Conservation (phyloP, 2,329 filamentous ascomycete genomes). For the Sporothrix schenckii region DNA sequence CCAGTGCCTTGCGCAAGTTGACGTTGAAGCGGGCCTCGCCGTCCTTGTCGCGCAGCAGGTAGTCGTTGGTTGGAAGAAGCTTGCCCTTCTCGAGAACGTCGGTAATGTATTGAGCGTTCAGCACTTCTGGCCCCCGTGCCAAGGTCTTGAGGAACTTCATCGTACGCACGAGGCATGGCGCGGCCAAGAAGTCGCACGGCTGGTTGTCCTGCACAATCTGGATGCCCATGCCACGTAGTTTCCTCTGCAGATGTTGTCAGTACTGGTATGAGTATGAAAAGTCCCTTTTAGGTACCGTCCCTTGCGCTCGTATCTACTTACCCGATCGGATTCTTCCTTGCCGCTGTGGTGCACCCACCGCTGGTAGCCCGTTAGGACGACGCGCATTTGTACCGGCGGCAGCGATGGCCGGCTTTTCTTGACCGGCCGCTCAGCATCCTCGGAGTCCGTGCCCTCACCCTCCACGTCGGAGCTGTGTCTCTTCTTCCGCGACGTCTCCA, state of each 20-base stretch:
- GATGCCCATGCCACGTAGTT: slow-evolving; percentile 81
- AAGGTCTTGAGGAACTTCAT: slow-evolving; percentile 91
- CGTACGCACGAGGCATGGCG: slow-evolving; percentile 83
- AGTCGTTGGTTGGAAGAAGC: slow-evolving; percentile 66
- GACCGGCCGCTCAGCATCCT: slow-evolving; percentile 54
- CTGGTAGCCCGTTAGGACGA: slow-evolving; percentile 83
- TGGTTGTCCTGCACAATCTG: slow-evolving; percentile 74
- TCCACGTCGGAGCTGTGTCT: slow-evolving; percentile 32
- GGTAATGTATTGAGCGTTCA: slow-evolving; percentile 79
- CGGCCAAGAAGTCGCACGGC: slow-evolving; percentile 82
- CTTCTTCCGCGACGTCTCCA: slow-evolving; percentile 56
- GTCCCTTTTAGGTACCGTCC: no score
- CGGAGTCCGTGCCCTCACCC: slow-evolving; percentile 47
- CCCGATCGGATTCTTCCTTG: slow-evolving; percentile 75
- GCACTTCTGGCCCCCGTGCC: slow-evolving; percentile 75
- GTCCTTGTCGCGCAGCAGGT: slow-evolving; percentile 69
- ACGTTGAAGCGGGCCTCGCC: slow-evolving; percentile 74
- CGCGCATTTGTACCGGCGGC: slow-evolving; percentile 69
- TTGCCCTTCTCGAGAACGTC: slow-evolving; percentile 70
- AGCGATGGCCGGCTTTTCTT: slow-evolving; percentile 66
- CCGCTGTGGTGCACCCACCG: slow-evolving; percentile 74
- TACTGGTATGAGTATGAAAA: no score
- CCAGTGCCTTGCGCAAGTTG: slow-evolving; percentile 67
- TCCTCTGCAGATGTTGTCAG: slow-evolving; percentile 50
- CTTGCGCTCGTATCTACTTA: not conserved